These are phyloP conservation scores for Retiboletus fuscus DNA, from an alignment of 1,284 basidiomycete genomes.

Conservation along the genomic window DNA sequence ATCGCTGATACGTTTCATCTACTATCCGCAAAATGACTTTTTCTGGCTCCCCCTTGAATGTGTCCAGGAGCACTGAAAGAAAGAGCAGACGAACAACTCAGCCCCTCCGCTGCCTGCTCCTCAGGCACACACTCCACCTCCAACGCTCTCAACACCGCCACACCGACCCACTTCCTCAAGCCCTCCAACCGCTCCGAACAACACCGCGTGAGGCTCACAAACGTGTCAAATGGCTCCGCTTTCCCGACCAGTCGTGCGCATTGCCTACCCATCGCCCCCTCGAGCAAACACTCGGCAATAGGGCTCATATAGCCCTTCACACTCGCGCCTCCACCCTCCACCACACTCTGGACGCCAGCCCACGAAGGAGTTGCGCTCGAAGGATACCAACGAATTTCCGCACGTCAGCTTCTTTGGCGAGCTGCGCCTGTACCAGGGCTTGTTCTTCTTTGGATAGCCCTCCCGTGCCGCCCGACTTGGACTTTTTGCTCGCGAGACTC, in stretches of 20 bases:
- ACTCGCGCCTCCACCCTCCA: constrained; percentile 56
- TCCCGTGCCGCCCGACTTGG: constrained; percentile 39
- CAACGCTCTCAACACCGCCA: constrained; percentile 82
- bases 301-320: constrained; percentile 66
- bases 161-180: constrained; percentile 78
- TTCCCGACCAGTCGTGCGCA: constrained; percentile 69
- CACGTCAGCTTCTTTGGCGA: constrained; percentile 79
- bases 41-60: constrained; percentile 60
- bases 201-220: constrained; percentile 74
- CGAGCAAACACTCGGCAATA: constrained; percentile 71
- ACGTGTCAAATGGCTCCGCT: constrained; percentile 72
- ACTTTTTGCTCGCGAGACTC: constrained; percentile 82
- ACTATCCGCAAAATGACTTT: constrained; percentile 74
- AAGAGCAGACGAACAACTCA: constrained; percentile 65
- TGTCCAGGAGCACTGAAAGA: constrained; percentile 58
- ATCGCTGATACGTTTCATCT: constrained; percentile 84
- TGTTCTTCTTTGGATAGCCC: constrained; percentile 87
- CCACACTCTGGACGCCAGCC: constrained; percentile 75
- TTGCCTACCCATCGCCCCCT: constrained; percentile 68
- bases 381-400: constrained; percentile 69
- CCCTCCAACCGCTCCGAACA: constrained; percentile 79
- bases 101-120: constrained; percentile 77
- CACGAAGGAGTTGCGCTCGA: constrained; percentile 70
- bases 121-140: constrained; percentile 77
- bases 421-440: constrained; percentile 81